Percentiles rank a stretch among this genome's conserved stretches.
These are phyloP conservation scores for Rhinocladiella similis DNA, from an alignment of 2,329 filamentous ascomycete species.

Conservation along the genomic window DNA sequence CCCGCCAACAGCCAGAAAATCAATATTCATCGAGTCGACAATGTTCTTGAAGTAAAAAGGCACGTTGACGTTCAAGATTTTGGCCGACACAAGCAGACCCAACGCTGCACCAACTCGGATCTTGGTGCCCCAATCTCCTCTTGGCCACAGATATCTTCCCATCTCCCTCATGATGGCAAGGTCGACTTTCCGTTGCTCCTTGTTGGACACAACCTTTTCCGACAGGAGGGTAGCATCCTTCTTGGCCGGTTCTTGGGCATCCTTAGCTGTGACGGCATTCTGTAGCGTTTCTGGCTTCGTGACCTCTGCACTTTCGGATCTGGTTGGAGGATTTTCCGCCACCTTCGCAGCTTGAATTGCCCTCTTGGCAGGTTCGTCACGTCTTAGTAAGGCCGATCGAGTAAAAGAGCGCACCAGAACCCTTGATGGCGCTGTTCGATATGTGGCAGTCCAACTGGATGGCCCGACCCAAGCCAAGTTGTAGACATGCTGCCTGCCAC, in stretches of 20 bases:
- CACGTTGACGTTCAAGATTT: conserved; percentile 95
- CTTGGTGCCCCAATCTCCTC: conserved; percentile 79
- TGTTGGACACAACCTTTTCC: conserved; percentile 65
- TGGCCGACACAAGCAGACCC: conserved; percentile 79
- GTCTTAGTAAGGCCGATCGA: conserved; percentile 8
- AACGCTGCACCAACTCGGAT: conserved; percentile 84
- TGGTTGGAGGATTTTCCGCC: conserved; percentile 14
- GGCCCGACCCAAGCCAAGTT: neutral
- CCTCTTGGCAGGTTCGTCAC: conserved; percentile 10
- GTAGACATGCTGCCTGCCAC: neutral
- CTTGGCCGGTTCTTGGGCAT: conserved; percentile 34
- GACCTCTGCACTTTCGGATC: conserved; percentile 15
- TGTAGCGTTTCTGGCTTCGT: conserved; percentile 24
- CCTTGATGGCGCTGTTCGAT: neutral
- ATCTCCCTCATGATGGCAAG: conserved; percentile 99
- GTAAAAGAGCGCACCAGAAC: conserved; percentile 1
- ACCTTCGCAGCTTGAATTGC: conserved; percentile 9
- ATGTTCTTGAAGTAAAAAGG: conserved; percentile 99
- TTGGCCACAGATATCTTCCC: conserved; percentile 94
- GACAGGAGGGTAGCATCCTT: conserved; percentile 60
- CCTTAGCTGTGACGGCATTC: conserved; percentile 19
- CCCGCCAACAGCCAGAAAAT: conserved; percentile 81
- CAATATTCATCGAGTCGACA: conserved; percentile 96
- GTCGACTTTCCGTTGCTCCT: conserved; percentile 93
- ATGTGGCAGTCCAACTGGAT: neutral